A percentile compares a stretch with the other conserved stretches of the same genome.
These are phyloP conservation scores for Rhizophagus prolifer DNA, from an alignment of 192 early-diverging fungal genomes.

Conservation along the genomic window DNA sequence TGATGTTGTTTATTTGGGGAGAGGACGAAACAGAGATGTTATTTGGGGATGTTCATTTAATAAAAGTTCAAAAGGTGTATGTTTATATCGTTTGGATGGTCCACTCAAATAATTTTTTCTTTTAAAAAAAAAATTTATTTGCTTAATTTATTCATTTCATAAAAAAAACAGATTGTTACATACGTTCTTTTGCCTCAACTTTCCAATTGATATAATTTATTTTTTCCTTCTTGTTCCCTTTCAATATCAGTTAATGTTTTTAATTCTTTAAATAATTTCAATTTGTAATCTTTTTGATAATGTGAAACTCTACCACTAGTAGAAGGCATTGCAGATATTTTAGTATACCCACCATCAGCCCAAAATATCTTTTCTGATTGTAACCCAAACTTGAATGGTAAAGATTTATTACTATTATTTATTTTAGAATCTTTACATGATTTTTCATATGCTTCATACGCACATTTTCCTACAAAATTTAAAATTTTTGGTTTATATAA, in stretches of 20 bases:
- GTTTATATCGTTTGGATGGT: constrained; percentile 21
- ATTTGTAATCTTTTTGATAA: constrained; percentile 63
- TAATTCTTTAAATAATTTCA: constrained; percentile 46
- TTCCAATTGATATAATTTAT: background rate
- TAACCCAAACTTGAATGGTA: constrained; percentile 8
- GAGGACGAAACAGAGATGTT: background rate
- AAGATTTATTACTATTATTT: background rate
- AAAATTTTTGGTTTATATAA: constrained; percentile 57
- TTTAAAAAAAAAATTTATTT: background rate
- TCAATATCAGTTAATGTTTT: constrained; percentile 32
- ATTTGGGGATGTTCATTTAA: constrained; percentile 15
- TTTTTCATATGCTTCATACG: constrained; percentile 59
- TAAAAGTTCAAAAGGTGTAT: constrained; percentile 4
- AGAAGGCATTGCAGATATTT: constrained; percentile 12
- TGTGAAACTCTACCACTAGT: constrained; percentile 63
- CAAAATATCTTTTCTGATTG: constrained; percentile 8
- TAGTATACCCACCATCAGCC: background rate
- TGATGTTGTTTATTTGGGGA: constrained; percentile 21
- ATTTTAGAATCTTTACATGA: background rate
- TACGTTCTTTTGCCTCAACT: too few relatives aligned
- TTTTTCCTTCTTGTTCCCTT: background rate
- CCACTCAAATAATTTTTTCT: background rate
- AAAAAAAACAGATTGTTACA: background rate
- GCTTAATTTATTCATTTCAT: background rate
- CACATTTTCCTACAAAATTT: constrained; percentile 71